Conservation (phyloP, 2,329 filamentous ascomycete species). For the Fusarium armeniacum region DNA sequence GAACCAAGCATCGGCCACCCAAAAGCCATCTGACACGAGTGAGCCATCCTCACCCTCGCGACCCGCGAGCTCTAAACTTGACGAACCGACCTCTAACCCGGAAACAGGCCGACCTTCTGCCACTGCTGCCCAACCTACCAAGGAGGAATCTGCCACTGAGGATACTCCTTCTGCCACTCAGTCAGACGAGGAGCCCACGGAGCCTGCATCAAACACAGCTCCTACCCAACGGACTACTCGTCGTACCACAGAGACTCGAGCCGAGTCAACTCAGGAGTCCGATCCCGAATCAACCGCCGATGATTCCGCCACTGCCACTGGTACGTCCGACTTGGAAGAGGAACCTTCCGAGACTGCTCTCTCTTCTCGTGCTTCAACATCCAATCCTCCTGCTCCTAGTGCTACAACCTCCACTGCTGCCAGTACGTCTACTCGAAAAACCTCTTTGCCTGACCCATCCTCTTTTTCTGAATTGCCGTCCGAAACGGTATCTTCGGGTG, state of each 20-base stretch:
- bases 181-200: slow-evolving; percentile 31
- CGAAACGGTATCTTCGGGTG: slow-evolving; percentile 47
- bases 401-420: slow-evolving; percentile 48
- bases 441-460: slow-evolving; percentile 50
- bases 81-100: slow-evolving; percentile 46
- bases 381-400: slow-evolving; percentile 48
- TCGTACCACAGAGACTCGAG: slow-evolving; percentile 28
- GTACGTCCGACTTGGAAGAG: slow-evolving; percentile 51
- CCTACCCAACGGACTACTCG: slow-evolving; percentile 27
- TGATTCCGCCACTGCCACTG: slow-evolving; percentile 50
- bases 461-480: slow-evolving; percentile 50
- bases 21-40: slow-evolving; percentile 39
- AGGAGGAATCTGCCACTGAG: slow-evolving; percentile 35
- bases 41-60: slow-evolving; percentile 44
- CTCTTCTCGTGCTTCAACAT: slow-evolving; percentile 50
- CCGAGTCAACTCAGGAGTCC: slow-evolving; percentile 30
- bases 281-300: slow-evolving; percentile 39
- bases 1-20: slow-evolving; percentile 29
- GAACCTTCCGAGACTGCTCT: slow-evolving; percentile 46
- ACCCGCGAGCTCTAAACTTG: slow-evolving; percentile 38
- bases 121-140: slow-evolving; percentile 29
- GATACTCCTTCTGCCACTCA: slow-evolving; percentile 31
- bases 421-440: slow-evolving; percentile 53
- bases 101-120: slow-evolving; percentile 40
- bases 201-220: slow-evolving; percentile 31